A percentile compares a stretch with the other conserved stretches of the same genome.
Evolutionary conservation across 306 rosid genomes (phyloP).

Genomic region (Medicago arabica): DNA sequence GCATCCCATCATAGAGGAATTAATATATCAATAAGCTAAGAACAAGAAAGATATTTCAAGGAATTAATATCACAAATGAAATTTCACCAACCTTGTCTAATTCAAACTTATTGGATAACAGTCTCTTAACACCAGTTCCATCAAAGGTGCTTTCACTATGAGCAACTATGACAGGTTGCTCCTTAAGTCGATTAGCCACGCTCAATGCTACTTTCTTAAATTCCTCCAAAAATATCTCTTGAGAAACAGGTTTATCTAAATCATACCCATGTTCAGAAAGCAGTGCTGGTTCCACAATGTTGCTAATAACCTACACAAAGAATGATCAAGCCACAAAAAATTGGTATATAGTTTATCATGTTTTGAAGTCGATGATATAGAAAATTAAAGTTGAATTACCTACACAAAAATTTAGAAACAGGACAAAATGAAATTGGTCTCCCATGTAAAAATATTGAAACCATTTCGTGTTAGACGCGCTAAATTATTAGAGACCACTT

Average conservation of each 20-base stretch:
- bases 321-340: background rate
- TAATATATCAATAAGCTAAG: background rate
- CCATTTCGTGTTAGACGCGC: background rate
- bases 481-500: background rate
- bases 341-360: too few species aligned
- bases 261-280: slow-evolving; percentile 47
- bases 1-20: slow-evolving; percentile 36
- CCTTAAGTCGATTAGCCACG: slow-evolving; percentile 36
- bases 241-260: slow-evolving; percentile 61
- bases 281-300: slow-evolving; percentile 71
- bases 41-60: background rate
- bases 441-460: background rate
- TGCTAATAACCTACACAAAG: slow-evolving; percentile 59
- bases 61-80: background rate
- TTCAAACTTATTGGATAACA: slow-evolving; percentile 88
- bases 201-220: slow-evolving; percentile 69
- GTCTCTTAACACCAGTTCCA: slow-evolving; percentile 76
- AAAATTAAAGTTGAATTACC: background rate
- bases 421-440: background rate
- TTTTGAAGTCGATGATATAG: background rate
- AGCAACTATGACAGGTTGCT: slow-evolving; percentile 71
- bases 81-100: slow-evolving; percentile 75
- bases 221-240: slow-evolving; percentile 73
- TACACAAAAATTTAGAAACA: background rate
- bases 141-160: slow-evolving; percentile 91